Conservation (phyloP, 768 basidiomycete genomes). For the Leccinum subgranulosum region DNA sequence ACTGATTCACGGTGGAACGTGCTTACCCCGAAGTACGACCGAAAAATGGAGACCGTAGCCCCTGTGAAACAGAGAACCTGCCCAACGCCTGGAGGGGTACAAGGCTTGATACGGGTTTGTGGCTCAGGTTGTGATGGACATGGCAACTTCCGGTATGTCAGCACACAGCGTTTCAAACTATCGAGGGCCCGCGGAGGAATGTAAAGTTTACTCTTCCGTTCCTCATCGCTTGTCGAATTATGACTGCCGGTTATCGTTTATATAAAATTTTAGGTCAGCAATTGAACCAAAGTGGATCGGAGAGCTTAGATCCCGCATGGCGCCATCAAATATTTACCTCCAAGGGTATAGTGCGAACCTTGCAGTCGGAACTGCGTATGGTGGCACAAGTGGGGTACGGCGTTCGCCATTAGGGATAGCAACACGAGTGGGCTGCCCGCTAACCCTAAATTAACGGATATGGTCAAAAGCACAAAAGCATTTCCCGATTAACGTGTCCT, state of each 20-base stretch:
- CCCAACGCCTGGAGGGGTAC: neutral
- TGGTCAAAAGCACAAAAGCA: conserved; percentile 20
- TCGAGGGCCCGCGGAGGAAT: conserved; percentile 26
- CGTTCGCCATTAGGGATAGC: conserved; percentile 20
- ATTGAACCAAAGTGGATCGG: conserved; percentile 6
- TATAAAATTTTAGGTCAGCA: neutral
- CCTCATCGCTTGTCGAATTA: conserved; percentile 6
- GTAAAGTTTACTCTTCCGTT: conserved; percentile 4
- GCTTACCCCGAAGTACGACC: neutral
- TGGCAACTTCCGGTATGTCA: conserved; percentile 16
- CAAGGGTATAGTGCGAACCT: conserved; percentile 14
- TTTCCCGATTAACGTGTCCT: conserved; percentile 26
- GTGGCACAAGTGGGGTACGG: conserved; percentile 18
- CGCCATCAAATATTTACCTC: conserved; percentile 15
- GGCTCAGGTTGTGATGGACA: neutral
- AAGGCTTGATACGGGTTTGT: neutral
- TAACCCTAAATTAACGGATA: conserved; percentile 33
- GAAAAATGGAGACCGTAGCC: conserved; percentile 2
- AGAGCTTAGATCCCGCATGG: conserved; percentile 18
- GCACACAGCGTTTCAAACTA: conserved; percentile 16
- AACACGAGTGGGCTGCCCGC: conserved; percentile 7
- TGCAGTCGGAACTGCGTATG: conserved; percentile 8
- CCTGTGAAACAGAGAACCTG: neutral
- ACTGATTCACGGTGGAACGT: neutral
- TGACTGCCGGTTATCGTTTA: neutral